A percentile compares a stretch with the other conserved stretches of the same genome.
Evolutionary conservation across 1,284 basidiomycete genomes (phyloP).

Genomic region (Lignosus rhinocerotis): DNA sequence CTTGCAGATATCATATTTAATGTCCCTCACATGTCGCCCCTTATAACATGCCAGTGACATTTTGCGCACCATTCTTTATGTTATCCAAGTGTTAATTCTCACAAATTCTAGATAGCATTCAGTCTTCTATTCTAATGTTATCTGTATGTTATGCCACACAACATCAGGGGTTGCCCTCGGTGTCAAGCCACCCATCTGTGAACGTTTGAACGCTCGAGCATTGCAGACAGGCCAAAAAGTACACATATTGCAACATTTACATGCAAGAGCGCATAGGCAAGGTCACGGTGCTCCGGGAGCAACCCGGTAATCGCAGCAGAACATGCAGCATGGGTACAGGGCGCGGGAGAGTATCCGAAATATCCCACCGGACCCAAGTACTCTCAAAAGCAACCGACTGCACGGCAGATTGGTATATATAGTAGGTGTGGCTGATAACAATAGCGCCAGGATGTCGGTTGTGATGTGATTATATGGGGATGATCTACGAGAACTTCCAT

Average conservation of each 20-base stretch:
- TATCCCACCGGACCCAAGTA: too few relatives aligned
- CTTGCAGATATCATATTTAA: too few relatives aligned
- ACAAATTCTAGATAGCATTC: too few relatives aligned
- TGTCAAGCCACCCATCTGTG: too few relatives aligned
- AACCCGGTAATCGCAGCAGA: not conserved
- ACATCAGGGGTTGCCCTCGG: too few relatives aligned
- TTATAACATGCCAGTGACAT: too few relatives aligned
- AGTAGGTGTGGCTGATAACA: not conserved
- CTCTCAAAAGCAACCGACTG: not conserved
- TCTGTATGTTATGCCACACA: too few relatives aligned
- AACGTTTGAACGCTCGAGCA: too few relatives aligned
- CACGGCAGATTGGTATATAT: not conserved
- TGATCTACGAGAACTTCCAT: conserved; percentile 67
- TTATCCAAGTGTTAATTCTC: too few relatives aligned
- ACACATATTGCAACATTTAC: not conserved
- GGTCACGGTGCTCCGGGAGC: not conserved
- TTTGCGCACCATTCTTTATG: too few relatives aligned
- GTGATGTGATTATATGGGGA: conserved; percentile 5
- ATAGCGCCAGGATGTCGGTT: not conserved
- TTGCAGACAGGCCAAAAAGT: not conserved
- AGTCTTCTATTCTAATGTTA: too few relatives aligned
- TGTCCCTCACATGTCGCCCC: too few relatives aligned
- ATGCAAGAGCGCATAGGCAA: not conserved
- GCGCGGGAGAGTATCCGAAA: not conserved
- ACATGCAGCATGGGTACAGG: not conserved